These are phyloP conservation scores for Gillenia trifoliata DNA, from an alignment of 306 rosid species.

Conservation along the genomic window DNA sequence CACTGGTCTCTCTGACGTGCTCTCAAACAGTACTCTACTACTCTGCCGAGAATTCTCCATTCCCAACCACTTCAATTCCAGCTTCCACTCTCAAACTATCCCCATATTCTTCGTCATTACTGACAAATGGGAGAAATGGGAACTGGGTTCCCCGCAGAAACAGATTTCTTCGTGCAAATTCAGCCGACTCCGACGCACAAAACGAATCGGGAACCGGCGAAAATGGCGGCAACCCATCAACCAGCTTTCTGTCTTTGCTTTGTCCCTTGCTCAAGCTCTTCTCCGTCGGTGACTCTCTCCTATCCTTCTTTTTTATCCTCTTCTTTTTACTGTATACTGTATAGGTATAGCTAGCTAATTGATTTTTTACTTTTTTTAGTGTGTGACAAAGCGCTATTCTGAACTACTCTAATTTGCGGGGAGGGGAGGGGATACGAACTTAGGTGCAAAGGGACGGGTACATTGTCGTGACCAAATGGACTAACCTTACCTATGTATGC, in stretches of 20 bases:
- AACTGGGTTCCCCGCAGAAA: slow-evolving; percentile 27
- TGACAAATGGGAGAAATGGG: slow-evolving; percentile 20
- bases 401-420: too few species aligned
- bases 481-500: too few species aligned
- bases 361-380: background rate
- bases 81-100: slow-evolving; percentile 14
- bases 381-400: too few species aligned
- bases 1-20: background rate
- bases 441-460: too few species aligned
- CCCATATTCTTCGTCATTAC: slow-evolving; percentile 1
- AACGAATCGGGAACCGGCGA: slow-evolving; percentile 6
- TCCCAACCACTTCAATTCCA: slow-evolving; percentile 18
- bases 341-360: too few species aligned
- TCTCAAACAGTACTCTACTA: slow-evolving; percentile 2
- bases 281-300: slow-evolving; percentile 48
- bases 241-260: slow-evolving; percentile 55
- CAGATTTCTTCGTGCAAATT: slow-evolving; percentile 33
- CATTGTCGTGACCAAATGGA: too few species aligned
- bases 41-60: background rate
- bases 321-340: background rate
- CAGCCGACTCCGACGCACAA: slow-evolving; percentile 32
- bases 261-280: slow-evolving; percentile 79
- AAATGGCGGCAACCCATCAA: slow-evolving; percentile 26
- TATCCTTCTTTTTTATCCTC: background rate
- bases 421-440: too few species aligned